Percentiles rank a stretch among this genome's conserved stretches.
These are phyloP conservation scores for Clavaria fumosa DNA, from an alignment of 768 basidiomycete genomes.

Conservation along the genomic window DNA sequence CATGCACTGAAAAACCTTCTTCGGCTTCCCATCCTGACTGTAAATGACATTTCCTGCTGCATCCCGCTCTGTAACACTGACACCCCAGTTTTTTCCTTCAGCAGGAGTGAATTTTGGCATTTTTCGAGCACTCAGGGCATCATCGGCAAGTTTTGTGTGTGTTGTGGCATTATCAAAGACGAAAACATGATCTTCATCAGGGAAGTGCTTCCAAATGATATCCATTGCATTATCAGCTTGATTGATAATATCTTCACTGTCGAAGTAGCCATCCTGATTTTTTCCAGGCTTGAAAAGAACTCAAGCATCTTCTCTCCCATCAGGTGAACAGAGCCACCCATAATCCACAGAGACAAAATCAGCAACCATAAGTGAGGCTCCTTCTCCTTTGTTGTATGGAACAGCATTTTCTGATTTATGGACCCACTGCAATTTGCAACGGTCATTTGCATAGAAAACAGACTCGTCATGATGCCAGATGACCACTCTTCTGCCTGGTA, in stretches of 20 bases:
- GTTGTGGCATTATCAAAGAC: constrained; percentile 19
- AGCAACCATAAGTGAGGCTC: constrained; percentile 20
- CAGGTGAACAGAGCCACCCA: constrained; percentile 8
- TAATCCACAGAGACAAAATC: constrained; percentile 17
- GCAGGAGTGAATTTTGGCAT: constrained; percentile 13
- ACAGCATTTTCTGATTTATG: constrained; percentile 10
- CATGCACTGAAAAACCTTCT: constrained; percentile 1
- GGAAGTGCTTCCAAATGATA: constrained; percentile 12
- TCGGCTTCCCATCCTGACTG: constrained; percentile 12
- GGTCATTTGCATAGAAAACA: constrained; percentile 21
- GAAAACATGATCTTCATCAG: constrained; percentile 14
- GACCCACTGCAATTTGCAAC: constrained; percentile 13
- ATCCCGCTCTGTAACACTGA: background rate
- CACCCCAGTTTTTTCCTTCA: constrained; percentile 6
- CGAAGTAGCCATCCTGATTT: constrained; percentile 15
- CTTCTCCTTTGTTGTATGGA: constrained; percentile 21
- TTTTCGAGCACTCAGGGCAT: constrained; percentile 15
- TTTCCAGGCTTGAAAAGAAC: constrained; percentile 15
- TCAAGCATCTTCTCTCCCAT: constrained; percentile 7
- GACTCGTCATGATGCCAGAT: constrained; percentile 19
- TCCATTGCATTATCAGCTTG: constrained; percentile 15
- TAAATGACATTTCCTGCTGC: constrained; percentile 14
- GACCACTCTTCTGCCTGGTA: no score
- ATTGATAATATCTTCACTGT: constrained; percentile 12
- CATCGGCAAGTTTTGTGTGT: constrained; percentile 14